Base-by-base conservation (phyloP, 2,329 filamentous ascomycete genomes). In the Neocatenulostroma microsporum region DNA sequence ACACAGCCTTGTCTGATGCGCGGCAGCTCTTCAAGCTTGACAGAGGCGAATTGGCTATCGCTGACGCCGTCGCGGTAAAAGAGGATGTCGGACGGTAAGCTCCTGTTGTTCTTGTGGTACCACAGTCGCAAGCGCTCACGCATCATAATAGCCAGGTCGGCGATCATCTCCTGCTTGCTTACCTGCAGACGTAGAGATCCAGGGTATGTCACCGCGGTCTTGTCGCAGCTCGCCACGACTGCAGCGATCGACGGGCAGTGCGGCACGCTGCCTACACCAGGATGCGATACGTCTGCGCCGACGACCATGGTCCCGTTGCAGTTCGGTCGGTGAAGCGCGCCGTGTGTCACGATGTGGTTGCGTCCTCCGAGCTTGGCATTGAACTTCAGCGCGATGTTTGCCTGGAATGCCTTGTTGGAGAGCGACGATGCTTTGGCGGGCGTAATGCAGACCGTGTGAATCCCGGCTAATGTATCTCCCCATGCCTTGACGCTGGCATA, bases 21-120 rank as follows among this genome's bases (percentile, higher is more conserved):
- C n/a, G n/a, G n/a, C n/a, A n/a, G n/a, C n/a, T n/a, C n/a, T n/a
- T n/a, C n/a, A n/a, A n/a, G n/a, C n/a, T n/a, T n/a, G n/a, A n/a
- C n/a, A n/a, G n/a, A n/a, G n/a, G n/a, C n/a, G n/a, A n/a, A 61
- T 37, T 62, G 56, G 3, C 47, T 45, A 24, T 62, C 58, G 18
- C 50, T 50, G 0, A 62, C 58, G 5, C 60, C 57, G 34, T 62
- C 58, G 2, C 59, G 51, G 29, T 61, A 59, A 36, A 60, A 48
- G 12, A 60, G 21, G n/a, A 59, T 36, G 26, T 21, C 17, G 9
- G 14, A n/a, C 11, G 34, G 34, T 6, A 36, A 13, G 20, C 20
- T 14, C 9, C 12, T 15, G 25, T 11, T 8, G n/a, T 3, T n/a
- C n/a, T n/a, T n/a, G n/a, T n/a, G n/a, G n/a, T n/a, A n/a, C n/a